Base-by-base conservation (phyloP, 805 yeast genomes). In the Ogataea polymorpha region DNA sequence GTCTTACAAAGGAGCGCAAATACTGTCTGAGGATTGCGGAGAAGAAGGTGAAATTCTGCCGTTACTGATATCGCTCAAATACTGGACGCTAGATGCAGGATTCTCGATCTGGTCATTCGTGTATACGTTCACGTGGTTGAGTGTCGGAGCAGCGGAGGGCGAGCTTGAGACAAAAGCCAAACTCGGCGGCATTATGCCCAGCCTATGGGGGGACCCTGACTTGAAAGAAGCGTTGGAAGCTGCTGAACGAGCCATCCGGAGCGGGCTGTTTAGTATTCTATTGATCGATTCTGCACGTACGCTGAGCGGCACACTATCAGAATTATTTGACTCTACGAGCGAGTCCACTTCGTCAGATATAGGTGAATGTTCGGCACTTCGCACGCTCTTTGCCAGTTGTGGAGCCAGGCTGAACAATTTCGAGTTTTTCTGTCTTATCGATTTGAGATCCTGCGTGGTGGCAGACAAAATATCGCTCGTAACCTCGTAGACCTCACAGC, bases 381-480 rank as follows among this genome's bases (percentile, higher is more conserved):
- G 33, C 38, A 21, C 35, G 26, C 29, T 23, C 7, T 27, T 30
- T 15, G 8, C 25, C 12, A 30, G 29, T 18, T 30, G 31, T 12
- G 39, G 37, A 11, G 41, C n/a, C 25, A 16, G 29, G 11, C 35
- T 32, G 31, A 37, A 32, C 4, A 37, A 24, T 5, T 32, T 32
- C 13, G 33, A 23, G 15, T 39, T 39, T 25, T 23, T 39, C 28
- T 42, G 24, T 35, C 55, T 33, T n/a, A 48, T 14, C 3, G 55
- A 51, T 18, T 41, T 48, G 16, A 52, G 52, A 35, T 48, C 55
- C 26, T 45, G 48, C 7, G 50, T 43, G 6, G 50, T 46, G 20
- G 52, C 42, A 3, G 55, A 51, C 13, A 51, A 33, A 13, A 51
- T 48, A 30, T 51, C 55, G 37, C 55, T 51, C 3, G 55, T 51